Evolutionary conservation across 2,329 filamentous ascomycete species (phyloP), one percentile per base, ranked within the genome.

Genomic region (Furcasterigmium sp.): DNA sequence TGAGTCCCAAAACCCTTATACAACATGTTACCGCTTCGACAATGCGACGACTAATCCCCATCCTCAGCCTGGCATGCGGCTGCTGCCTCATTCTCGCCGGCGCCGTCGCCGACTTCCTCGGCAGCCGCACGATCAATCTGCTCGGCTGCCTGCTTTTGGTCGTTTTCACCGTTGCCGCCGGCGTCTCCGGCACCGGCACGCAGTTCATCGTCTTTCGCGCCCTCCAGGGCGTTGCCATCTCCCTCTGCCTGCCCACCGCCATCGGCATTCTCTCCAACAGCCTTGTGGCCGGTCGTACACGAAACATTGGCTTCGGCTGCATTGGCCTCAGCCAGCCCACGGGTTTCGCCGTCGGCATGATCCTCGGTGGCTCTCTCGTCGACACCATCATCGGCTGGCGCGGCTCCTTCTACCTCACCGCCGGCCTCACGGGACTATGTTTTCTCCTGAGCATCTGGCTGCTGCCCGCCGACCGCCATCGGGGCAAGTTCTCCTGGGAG

Each of bases 401-500:
- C n/a, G 47, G 39, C 37, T 39, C 44, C 0, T 49, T 49, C n/a
- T 40, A 49, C 19, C 39, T 47, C 13, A 45, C 47, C 3, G 45
- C 47, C 29, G 46, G 46, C 17, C 37, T 45, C 35, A 70, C 65
- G 26, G 63, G 71, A 13, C 56, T 58, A 3, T 51, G 74, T 5
- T 57, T 79, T 2, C 51, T 60, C 1, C 42, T 72, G 3, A 62
- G 67, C 2, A 42, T 71, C 3, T 53, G 58, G 19, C 52, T 68
- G 21, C 59, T 76, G 3, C 65, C 67, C 0, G 52, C 56, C 0
- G 78, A 79, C 50, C 60, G 69, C 4, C 50, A 64, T 11, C 79
- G 75, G 72, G 41, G 45, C 2, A 39, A 28, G 8, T 45, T 49
- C 15, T 41, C 45, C 3, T 49, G 47, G 47, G 18, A 34, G 9